These are phyloP conservation scores for Lactarius pseudohatsudake DNA, from an alignment of 768 basidiomycete genomes.

Conservation along the genomic window DNA sequence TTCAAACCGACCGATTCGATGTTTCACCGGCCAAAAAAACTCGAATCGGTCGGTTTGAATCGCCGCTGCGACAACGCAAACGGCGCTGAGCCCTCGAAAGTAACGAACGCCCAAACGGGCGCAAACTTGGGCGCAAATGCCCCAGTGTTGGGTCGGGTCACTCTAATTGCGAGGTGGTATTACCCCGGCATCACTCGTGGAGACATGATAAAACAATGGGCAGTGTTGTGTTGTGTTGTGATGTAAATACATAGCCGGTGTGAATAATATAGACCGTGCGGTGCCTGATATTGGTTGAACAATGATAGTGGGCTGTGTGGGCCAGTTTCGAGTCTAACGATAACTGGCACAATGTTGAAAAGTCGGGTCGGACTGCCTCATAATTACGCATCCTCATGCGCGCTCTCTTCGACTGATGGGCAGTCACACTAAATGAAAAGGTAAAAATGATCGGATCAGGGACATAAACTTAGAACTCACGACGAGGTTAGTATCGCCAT, in stretches of 20 bases:
- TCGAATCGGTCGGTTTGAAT: too few relatives aligned
- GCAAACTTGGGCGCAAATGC: too few relatives aligned
- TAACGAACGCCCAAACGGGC: not conserved
- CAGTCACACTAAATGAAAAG: constrained; percentile 69
- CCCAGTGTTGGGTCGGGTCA: not conserved
- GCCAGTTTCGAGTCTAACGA: constrained; percentile 54
- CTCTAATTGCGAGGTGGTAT: not conserved
- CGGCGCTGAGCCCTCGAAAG: not conserved
- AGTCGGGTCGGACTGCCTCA: constrained; percentile 17
- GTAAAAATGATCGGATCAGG: constrained; percentile 10
- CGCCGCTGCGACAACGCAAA: not conserved
- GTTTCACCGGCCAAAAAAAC: too few relatives aligned
- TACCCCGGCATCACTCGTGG: not conserved
- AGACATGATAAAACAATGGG: not conserved
- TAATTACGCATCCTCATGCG: constrained; percentile 37
- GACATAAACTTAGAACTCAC: constrained; percentile 44
- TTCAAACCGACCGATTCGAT: too few relatives aligned
- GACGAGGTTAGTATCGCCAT: constrained; percentile 88
- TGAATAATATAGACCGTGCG: not conserved
- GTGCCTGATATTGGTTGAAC: constrained; percentile 62
- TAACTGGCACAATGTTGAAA: constrained; percentile 36
- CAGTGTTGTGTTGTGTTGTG: not conserved
- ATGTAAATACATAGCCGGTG: constrained; percentile 32
- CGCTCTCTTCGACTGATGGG: constrained; percentile 79
- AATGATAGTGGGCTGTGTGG: constrained; percentile 35